phyloP scores from a whole-genome alignment of 441 rosid species.

The Cnidoscolus chayamansa region DNA sequence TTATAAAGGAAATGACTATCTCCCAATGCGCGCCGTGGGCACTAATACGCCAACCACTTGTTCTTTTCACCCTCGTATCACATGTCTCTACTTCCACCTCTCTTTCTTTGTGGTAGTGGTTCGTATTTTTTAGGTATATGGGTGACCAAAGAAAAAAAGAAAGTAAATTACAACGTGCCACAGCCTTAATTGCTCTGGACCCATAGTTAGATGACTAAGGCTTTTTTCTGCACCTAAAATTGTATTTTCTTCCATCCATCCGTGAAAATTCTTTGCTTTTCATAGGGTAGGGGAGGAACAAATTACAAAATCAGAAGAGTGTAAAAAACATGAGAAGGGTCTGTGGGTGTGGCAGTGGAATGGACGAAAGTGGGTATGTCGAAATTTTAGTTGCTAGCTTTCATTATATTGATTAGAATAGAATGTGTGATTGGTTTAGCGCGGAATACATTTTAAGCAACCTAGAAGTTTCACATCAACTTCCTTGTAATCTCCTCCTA shows the following conservation, averaged over 20 bases:
- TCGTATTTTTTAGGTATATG: too few relatives aligned
- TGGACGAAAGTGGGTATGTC: too few relatives aligned
- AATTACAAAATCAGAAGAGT: too few relatives aligned
- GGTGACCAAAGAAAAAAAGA: too few relatives aligned
- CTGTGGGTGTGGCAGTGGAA: too few relatives aligned
- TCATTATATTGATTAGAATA: conserved; percentile 23
- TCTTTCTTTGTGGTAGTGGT: background rate
- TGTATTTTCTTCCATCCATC: conserved; percentile 23
- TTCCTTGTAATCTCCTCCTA: background rate
- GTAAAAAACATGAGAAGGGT: too few relatives aligned
- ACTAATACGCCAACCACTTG: conserved; percentile 30
- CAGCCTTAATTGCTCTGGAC: conserved; percentile 3
- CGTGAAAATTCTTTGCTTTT: background rate
- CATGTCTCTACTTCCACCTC: background rate
- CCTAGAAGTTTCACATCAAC: conserved; percentile 12
- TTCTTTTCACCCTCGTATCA: conserved; percentile 9
- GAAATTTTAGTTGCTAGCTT: too few relatives aligned
- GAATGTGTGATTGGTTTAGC: conserved; percentile 26
- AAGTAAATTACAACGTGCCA: conserved; percentile 18
- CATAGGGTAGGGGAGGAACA: too few relatives aligned
- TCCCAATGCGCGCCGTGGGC: conserved; percentile 26
- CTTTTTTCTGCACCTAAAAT: conserved; percentile 22
- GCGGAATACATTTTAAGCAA: background rate
- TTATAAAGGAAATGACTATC: conserved; percentile 7
- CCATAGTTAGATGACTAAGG: conserved; percentile 32